phyloP scores from a whole-genome alignment of 164 flowering plant genomes.

The Cinnamomum micranthum region DNA sequence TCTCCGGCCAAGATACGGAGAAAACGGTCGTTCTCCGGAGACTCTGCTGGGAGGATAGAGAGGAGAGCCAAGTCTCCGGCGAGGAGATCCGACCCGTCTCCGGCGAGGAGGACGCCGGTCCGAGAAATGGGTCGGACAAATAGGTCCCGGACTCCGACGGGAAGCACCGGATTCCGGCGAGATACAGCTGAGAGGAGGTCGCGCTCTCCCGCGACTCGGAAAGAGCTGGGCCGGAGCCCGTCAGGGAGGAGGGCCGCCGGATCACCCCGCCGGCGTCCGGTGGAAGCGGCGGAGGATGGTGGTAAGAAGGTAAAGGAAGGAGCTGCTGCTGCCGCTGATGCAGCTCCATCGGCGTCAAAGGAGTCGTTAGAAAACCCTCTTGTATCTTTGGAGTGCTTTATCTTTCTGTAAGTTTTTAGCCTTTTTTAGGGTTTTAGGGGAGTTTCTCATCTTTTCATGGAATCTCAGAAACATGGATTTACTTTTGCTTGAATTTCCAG shows the following conservation, averaged over 20 bases:
- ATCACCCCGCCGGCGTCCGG: conserved; percentile 27
- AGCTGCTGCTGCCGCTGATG: conserved; percentile 1
- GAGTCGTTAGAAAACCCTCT: conserved; percentile 26
- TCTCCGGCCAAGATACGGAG: conserved; percentile 7
- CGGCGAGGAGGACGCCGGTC: conserved; percentile 18
- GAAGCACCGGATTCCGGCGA: conserved; percentile 9
- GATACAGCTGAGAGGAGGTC: conserved; percentile 37
- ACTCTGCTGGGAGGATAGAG: background rate
- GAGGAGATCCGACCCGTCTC: conserved; percentile 23
- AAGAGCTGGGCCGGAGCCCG: conserved; percentile 16
- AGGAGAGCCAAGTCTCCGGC: background rate
- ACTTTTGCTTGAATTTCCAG: background rate
- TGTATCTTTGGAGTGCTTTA: background rate
- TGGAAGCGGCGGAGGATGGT: background rate
- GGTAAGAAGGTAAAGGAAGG: background rate
- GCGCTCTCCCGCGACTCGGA: conserved; percentile 27
- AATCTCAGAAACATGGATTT: background rate
- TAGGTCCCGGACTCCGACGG: background rate
- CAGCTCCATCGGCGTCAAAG: conserved; percentile 2
- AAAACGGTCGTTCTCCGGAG: background rate
- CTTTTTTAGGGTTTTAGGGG: no score
- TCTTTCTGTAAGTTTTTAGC: background rate
- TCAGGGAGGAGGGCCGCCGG: conserved; percentile 12
- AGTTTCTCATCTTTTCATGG: background rate
- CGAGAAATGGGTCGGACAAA: conserved; percentile 14